Percentiles rank a stretch among this genome's conserved stretches.
Evolutionary conservation across 2,329 filamentous ascomycete species (phyloP).

Genomic region (Clarireedia sp.): DNA sequence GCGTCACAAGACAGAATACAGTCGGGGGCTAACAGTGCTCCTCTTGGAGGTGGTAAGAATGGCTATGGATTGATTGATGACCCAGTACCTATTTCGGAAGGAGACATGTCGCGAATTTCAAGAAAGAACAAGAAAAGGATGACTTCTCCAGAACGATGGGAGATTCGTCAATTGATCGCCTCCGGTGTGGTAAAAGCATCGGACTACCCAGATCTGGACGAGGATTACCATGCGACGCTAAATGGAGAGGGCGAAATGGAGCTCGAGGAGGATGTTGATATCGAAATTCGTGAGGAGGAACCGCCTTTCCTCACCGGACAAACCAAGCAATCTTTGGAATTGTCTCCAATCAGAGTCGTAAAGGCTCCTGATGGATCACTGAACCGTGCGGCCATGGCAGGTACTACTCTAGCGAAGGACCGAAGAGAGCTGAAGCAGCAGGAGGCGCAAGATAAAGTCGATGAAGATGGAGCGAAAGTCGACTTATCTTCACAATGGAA

Average conservation of each 20-base stretch:
- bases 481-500: constrained; percentile 91
- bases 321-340: constrained; percentile 89
- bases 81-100: constrained; percentile 56
- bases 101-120: constrained; percentile 42
- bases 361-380: constrained; percentile 98
- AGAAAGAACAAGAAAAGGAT: constrained; percentile 75
- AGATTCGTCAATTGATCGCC: constrained; percentile 92
- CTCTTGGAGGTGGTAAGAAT: constrained; percentile 59
- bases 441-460: constrained; percentile 70
- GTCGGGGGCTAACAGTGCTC: constrained; percentile 85
- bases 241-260: constrained; percentile 83
- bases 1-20: constrained; percentile 70
- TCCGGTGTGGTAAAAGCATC: constrained; percentile 88
- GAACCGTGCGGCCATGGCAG: constrained; percentile 92
- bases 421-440: constrained; percentile 81
- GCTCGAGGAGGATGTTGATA: constrained; percentile 93
- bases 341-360: constrained; percentile 92
- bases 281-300: constrained; percentile 92
- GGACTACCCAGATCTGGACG: constrained; percentile 89
- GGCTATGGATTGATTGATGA: constrained; percentile 44
- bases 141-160: constrained; percentile 96
- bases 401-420: constrained; percentile 81
- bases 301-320: constrained; percentile 93
- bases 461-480: constrained; percentile 67
- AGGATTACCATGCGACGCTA: constrained; percentile 84